Base-by-base conservation (phyloP, 768 basidiomycete species). In the Trametes cingulata region DNA sequence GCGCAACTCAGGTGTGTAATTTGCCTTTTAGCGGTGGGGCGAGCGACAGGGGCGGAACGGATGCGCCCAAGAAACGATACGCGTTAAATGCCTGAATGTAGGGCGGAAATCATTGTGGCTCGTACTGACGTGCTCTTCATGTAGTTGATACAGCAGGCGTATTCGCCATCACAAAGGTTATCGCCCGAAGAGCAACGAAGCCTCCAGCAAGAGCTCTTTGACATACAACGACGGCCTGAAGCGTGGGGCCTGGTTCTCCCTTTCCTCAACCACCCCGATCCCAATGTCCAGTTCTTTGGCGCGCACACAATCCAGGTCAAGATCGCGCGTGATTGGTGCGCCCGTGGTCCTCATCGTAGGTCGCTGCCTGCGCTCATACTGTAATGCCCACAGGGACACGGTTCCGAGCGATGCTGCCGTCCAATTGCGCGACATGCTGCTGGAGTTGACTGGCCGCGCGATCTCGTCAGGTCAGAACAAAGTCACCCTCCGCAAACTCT, bases 241-340 rank as follows among this genome's bases (percentile, higher is more conserved):
- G 90, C 90, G 3, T 95, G 91, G 93, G 91, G 90, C 9, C 76
- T 95, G 47, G 85, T 93, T 19, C 80, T 90, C 36, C 91, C 92
- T 0, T 81, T 95, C 63, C 74, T 94, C 24, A 79, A 85, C 14
- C 79, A 88, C 67, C 74, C 78, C 27, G 89, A 95, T 72, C 80
- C 81, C 52, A 93, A 93, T 68, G 91, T 96, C 10, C 90, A 95
- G 71, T 98, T 96, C 80, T 96, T 93, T 68, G 93, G 94, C 2
- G 94, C 95, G 5, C 95, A 97, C 67, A 97, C 93, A 0, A 85
- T 89, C 2, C 93, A 95, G 69, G 91, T 95, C 62, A 98, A 98
- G 82, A 93, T 96, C 63, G 86, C 90, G 14, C 78, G 95, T 63
- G 95, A 96, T 72, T 96, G 94, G 94, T 95, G 71, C 63, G 82